Conservation (phyloP, 257 asterid species). For the Fraxinus pennsylvanica region DNA sequence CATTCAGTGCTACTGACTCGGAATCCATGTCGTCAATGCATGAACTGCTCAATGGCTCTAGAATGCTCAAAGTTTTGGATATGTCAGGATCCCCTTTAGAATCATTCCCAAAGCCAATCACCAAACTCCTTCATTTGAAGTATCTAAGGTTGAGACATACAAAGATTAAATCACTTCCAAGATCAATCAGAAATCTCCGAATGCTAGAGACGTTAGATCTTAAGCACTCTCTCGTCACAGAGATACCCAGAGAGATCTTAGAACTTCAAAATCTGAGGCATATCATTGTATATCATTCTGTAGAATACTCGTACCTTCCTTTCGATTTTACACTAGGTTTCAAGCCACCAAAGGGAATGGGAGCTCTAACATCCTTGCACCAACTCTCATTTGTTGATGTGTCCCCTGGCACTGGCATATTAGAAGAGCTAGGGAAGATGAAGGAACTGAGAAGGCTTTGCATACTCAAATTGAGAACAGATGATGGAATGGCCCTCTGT, state of each 20-base stretch:
- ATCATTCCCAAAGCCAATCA: conserved; percentile 19
- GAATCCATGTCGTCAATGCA: neutral
- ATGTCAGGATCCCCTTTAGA: conserved; percentile 20
- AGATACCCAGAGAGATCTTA: conserved; percentile 31
- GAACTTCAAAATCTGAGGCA: conserved; percentile 27
- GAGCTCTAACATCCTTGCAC: conserved; percentile 25
- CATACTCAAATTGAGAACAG: conserved; percentile 20
- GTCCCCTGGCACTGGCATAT: neutral
- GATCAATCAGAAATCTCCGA: conserved; percentile 25
- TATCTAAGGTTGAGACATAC: conserved; percentile 30
- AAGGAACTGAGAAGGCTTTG: conserved; percentile 24
- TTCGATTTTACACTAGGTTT: conserved; percentile 22
- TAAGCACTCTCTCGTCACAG: conserved; percentile 22
- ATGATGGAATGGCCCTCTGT: conserved; percentile 23
- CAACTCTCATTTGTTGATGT: conserved; percentile 23
- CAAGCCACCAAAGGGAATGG: conserved; percentile 22
- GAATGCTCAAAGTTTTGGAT: conserved; percentile 29
- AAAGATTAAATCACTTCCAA: conserved; percentile 14
- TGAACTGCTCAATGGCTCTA: conserved; percentile 1
- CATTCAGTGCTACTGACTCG: conserved; percentile 12
- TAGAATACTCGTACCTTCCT: conserved; percentile 4
- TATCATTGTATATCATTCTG: conserved; percentile 22
- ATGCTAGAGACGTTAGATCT: conserved; percentile 36
- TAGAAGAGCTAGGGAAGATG: conserved; percentile 20
- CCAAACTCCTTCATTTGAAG: conserved; percentile 18